Evolutionary conservation across 345 rosid genomes (phyloP), one percentile per base, ranked within the genome.

Genomic region (Eucalyptus erythrocorys): DNA sequence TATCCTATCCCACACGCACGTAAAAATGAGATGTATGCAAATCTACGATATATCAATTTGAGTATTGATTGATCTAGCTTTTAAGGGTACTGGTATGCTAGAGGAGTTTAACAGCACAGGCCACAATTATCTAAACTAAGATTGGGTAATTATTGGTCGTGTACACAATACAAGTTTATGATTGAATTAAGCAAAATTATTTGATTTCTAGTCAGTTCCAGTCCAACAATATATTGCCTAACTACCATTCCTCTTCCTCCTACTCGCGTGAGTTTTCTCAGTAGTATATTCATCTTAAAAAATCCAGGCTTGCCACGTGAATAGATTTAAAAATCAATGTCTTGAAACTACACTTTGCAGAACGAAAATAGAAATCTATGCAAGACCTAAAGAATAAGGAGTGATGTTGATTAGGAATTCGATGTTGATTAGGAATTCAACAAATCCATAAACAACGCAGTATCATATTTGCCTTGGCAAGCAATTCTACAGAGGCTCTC

Each of bases 1-100:
- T 7, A 19, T 51, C 1, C 4, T 19, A 55, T 55, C 0, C 16
- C 16, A 48, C 16, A 13, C 6, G 21, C 0, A 7, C 12, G 45
- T 19, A 19, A 17, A 37, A 42, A 24, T 24, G 7, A 21, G 0
- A 71, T 37, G 27, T 5, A 34, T 8, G 27, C 45, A 71, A 10
- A 71, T 37, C 81, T 71, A 71, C 13, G 5, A 71, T 22, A 40
- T 71, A 19, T 11, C 81, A 37, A 37, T 71, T 37, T 10, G 7
- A 34, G 42, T 19, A 9, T 71, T 34, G 81, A 68, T 71, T 37
- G 81, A 68, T 71, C 19, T 5, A 37, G 43, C 24, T 37, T 37
- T 71, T 19, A 37, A 19, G 45, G 4, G 45, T 37, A 16, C 22
- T 2, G 13, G 37, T 8, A 68, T 4, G 42, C 79, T 16, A 19